These are phyloP conservation scores for Neurospora intermedia DNA, from an alignment of 495 filamentous ascomycete genomes.

Conservation along the genomic window DNA sequence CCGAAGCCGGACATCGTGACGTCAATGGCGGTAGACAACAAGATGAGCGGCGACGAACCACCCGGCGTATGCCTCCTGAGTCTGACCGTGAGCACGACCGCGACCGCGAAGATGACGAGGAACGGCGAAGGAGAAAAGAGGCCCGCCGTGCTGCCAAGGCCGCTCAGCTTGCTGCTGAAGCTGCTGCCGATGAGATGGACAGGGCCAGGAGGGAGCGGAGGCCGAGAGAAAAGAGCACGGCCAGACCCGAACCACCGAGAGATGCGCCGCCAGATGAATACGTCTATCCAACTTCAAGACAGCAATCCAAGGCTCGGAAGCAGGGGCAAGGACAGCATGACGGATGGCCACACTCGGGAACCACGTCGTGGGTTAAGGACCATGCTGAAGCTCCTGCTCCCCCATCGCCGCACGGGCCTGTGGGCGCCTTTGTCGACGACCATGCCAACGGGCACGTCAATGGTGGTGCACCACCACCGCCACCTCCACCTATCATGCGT, in stretches of 20 bases:
- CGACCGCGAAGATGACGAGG: constrained; percentile 29
- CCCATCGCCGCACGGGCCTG: constrained; percentile 17
- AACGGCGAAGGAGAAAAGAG: constrained; percentile 39
- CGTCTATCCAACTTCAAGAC: constrained; percentile 28
- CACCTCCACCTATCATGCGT: constrained; percentile 16
- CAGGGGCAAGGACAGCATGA: constrained; percentile 23
- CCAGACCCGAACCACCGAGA: constrained; percentile 15
- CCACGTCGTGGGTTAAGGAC: constrained; percentile 50
- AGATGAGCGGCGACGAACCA: constrained; percentile 16
- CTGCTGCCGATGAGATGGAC: not conserved
- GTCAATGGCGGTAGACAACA: constrained; percentile 11
- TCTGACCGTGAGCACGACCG: constrained; percentile 4
- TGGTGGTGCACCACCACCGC: not conserved
- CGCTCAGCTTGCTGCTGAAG: not conserved
- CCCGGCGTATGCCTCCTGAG: constrained; percentile 6
- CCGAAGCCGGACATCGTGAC: constrained; percentile 36
- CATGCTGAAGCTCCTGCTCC: constrained; percentile 46
- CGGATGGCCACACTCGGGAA: constrained; percentile 45
- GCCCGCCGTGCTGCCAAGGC: constrained; percentile 32
- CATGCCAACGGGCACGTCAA: constrained; percentile 13
- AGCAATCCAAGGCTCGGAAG: constrained; percentile 22
- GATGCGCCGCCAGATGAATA: constrained; percentile 30
- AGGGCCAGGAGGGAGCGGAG: constrained; percentile 1
- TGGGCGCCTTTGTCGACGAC: constrained; percentile 26
- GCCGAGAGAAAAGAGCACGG: constrained; percentile 12